Evolutionary conservation across 805 yeast genomes (phyloP), one percentile per base, ranked within the genome.

Genomic region (Alloascoidea africana): DNA sequence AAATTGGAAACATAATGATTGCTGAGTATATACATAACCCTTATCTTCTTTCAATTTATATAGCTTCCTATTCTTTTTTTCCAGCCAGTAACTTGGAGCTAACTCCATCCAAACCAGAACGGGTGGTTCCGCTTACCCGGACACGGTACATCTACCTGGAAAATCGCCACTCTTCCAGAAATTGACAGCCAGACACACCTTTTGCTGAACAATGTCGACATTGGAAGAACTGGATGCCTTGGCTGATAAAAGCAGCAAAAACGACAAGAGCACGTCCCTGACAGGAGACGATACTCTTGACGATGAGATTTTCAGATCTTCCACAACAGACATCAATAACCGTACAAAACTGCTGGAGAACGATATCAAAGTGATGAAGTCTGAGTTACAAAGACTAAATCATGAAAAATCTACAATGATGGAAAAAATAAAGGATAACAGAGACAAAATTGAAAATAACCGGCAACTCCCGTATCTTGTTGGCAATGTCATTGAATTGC

Each of bases 391-490:
- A 59, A 72, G 97, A 55, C 65, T 91, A 41, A 70, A 81, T 32
- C 97, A 91, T 60, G 98, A 91, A 52, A 84, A 85, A 63, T 74
- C 84, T 40, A 84, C 85, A 37, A 91, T 89, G 96, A 60, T 74
- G 39, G 96, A 86, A 47, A 78, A 89, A 56, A 85, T 91, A 60
- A 86, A 87, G 56, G 97, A 91, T 52, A 91, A 91, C 62, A 85
- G 81, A 55, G 96, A 89, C 49, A 91, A 91, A 61, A 89, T 91
- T 59, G 84, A 84, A 52, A 89, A 91, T 56, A 91, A 91, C 60
- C 83, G 80, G 60, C 96, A 87, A 58, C 68, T 91, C 51, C 99
- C 99, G 13, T 91, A 91, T 51, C 64, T 91, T 40, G 98, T 91
- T 37, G 96, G 96, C 17, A 91, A 91, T 54, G 93, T 91, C 37